Conservation (phyloP, 805 yeast genomes). For the Candida pseudoglaebosa region DNA sequence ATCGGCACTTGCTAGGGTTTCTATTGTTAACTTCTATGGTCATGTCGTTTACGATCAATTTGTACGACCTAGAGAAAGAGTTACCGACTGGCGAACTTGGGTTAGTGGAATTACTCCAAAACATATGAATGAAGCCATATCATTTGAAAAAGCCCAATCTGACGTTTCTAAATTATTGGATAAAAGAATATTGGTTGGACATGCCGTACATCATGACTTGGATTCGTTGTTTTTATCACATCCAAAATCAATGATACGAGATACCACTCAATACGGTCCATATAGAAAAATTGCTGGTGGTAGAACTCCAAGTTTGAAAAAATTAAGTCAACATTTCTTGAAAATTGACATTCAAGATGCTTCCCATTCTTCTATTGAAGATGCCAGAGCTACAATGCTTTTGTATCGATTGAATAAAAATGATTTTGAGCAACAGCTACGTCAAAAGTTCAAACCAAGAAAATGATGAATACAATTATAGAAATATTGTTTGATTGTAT, state of each 20-base stretch:
- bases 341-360: slow-evolving; percentile 64
- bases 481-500: no score
- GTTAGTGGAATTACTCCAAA: slow-evolving; percentile 79
- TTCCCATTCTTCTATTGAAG: slow-evolving; percentile 85
- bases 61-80: slow-evolving; percentile 71
- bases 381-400: slow-evolving; percentile 84
- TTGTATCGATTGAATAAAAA: slow-evolving; percentile 60
- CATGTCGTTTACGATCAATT: slow-evolving; percentile 64
- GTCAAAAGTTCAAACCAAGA: slow-evolving; percentile 6
- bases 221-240: slow-evolving; percentile 64
- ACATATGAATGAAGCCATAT: slow-evolving; percentile 63
- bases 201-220: slow-evolving; percentile 78
- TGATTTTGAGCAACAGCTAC: slow-evolving; percentile 49
- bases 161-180: slow-evolving; percentile 50
- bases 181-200: slow-evolving; percentile 70
- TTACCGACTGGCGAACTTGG: slow-evolving; percentile 91
- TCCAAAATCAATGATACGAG: slow-evolving; percentile 61
- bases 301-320: slow-evolving; percentile 69
- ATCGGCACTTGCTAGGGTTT: slow-evolving; percentile 80
- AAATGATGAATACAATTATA: not conserved
- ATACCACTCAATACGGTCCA: slow-evolving; percentile 62
- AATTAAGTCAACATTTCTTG: slow-evolving; percentile 54
- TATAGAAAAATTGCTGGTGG: slow-evolving; percentile 61
- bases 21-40: slow-evolving; percentile 82
- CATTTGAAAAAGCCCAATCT: slow-evolving; percentile 64